phyloP scores from a whole-genome alignment of 1,139 yeast genomes.

The Suhomyces wounanorum region DNA sequence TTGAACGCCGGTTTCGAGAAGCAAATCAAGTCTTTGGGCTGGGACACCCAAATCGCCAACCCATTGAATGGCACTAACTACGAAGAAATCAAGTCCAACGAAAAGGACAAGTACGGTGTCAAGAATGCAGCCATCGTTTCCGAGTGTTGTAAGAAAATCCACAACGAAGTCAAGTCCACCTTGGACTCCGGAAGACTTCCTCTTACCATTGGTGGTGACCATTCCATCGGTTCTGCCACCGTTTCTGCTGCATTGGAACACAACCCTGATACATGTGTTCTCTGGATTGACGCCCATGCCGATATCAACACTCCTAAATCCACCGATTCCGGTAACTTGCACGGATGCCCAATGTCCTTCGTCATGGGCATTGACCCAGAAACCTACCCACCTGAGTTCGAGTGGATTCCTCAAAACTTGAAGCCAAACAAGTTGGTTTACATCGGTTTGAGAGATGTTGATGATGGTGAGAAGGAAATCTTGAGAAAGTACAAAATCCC shows the following conservation, averaged over 20 bases:
- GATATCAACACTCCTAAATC: slow-evolving; percentile 91
- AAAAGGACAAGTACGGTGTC: slow-evolving; percentile 54
- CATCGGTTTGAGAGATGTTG: slow-evolving; percentile 94
- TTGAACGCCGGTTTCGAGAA: slow-evolving; percentile 68
- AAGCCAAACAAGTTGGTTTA: slow-evolving; percentile 77
- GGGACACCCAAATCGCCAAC: slow-evolving; percentile 59
- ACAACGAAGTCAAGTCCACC: slow-evolving; percentile 58
- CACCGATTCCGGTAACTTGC: slow-evolving; percentile 87
- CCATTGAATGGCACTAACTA: slow-evolving; percentile 58
- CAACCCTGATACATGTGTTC: slow-evolving; percentile 83
- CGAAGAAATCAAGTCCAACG: slow-evolving; percentile 41
- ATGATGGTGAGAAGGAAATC: slow-evolving; percentile 77
- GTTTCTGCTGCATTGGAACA: slow-evolving; percentile 78
- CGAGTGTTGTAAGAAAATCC: slow-evolving; percentile 65
- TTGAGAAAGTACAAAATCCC: slow-evolving; percentile 71
- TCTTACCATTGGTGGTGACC: slow-evolving; percentile 93
- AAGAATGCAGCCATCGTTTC: slow-evolving; percentile 81
- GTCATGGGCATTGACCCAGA: slow-evolving; percentile 73
- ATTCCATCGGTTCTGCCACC: slow-evolving; percentile 93
- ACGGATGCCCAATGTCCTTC: slow-evolving; percentile 95
- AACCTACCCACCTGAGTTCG: slow-evolving; percentile 64
- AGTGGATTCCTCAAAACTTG: slow-evolving; percentile 79
- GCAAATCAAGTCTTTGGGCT: slow-evolving; percentile 68
- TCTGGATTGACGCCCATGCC: slow-evolving; percentile 99
- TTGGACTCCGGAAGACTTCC: slow-evolving; percentile 59